Evolutionary conservation across 2,329 filamentous ascomycete genomes (phyloP).

Genomic region (Saccharata proteae): DNA sequence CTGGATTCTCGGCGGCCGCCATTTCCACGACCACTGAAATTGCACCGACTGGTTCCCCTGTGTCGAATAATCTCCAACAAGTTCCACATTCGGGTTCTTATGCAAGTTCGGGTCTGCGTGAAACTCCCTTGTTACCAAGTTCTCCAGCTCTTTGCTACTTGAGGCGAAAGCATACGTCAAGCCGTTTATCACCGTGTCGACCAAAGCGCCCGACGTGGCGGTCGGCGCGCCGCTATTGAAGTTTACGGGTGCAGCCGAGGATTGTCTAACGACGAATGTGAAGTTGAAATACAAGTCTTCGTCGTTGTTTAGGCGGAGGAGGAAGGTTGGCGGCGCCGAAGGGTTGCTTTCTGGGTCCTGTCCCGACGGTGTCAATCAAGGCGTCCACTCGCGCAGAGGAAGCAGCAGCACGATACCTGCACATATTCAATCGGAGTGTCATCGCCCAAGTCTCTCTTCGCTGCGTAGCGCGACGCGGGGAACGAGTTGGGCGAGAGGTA

Average conservation of each 20-base stretch:
- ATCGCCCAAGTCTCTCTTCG: constrained; percentile 61
- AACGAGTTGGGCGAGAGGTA: constrained; percentile 76
- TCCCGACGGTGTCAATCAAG: constrained; percentile 8
- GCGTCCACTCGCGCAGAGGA: constrained; percentile 7
- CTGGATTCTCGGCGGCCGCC: constrained; percentile 70
- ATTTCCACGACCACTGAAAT: constrained; percentile 95
- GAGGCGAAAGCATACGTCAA: constrained; percentile 89
- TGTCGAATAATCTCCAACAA: constrained; percentile 86
- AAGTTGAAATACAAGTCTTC: constrained; percentile 92
- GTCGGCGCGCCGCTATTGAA: constrained; percentile 29
- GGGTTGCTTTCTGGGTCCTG: constrained; percentile 61
- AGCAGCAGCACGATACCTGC: constrained; percentile 50
- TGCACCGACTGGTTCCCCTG: constrained; percentile 71
- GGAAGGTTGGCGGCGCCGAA: constrained; percentile 51
- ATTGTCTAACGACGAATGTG: constrained; percentile 65
- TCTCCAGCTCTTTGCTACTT: constrained; percentile 77
- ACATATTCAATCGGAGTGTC: constrained; percentile 75
- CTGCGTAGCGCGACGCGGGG: constrained; percentile 66
- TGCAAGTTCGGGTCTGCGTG: constrained; percentile 95
- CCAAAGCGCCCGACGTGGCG: constrained; percentile 15
- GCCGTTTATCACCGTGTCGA: constrained; percentile 72
- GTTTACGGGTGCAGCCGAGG: constrained; percentile 29
- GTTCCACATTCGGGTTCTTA: constrained; percentile 89
- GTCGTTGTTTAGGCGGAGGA: constrained; percentile 78
- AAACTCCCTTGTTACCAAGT: constrained; percentile 86